Evolutionary conservation across 176 grass and related monocot species (phyloP).

Genomic region (Cenchrus fungigraminus): DNA sequence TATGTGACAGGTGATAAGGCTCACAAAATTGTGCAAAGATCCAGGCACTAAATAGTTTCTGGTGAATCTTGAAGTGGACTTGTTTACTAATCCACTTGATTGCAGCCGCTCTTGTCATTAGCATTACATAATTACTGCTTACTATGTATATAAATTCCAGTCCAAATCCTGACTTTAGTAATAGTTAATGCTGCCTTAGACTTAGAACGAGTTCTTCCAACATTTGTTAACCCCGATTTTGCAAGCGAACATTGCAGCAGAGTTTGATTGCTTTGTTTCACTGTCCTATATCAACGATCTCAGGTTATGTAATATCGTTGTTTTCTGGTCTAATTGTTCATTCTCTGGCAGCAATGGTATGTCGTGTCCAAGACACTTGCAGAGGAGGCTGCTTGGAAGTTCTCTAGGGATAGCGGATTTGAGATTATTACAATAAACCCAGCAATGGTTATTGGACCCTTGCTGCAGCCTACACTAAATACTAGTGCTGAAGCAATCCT

Average conservation of each 20-base stretch:
- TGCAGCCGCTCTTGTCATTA: constrained; percentile 4
- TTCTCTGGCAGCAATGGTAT: constrained; percentile 61
- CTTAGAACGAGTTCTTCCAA: not conserved
- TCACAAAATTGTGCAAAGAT: not conserved
- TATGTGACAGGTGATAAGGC: not conserved
- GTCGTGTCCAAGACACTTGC: constrained; percentile 67
- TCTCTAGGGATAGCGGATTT: constrained; percentile 59
- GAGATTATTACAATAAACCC: constrained; percentile 68
- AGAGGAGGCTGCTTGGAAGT: constrained; percentile 69
- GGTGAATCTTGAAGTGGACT: not conserved
- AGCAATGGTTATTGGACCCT: constrained; percentile 65
- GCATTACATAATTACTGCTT: not conserved
- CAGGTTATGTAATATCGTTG: not conserved
- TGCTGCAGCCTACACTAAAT: constrained; percentile 71
- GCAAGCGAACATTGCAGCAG: not conserved
- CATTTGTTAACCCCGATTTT: not conserved
- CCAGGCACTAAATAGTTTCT: not conserved
- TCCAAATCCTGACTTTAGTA: not conserved
- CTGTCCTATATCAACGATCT: not conserved
- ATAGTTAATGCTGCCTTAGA: not conserved
- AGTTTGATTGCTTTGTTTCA: not conserved
- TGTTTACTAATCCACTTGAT: not conserved
- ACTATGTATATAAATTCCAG: not conserved
- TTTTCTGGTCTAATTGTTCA: constrained; percentile 6
- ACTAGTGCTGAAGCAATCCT: constrained; percentile 62